A percentile compares a stretch with the other conserved stretches of the same genome.
Evolutionary conservation across 208 protist genomes (phyloP).

Genomic region (Phytomonas sp.): DNA sequence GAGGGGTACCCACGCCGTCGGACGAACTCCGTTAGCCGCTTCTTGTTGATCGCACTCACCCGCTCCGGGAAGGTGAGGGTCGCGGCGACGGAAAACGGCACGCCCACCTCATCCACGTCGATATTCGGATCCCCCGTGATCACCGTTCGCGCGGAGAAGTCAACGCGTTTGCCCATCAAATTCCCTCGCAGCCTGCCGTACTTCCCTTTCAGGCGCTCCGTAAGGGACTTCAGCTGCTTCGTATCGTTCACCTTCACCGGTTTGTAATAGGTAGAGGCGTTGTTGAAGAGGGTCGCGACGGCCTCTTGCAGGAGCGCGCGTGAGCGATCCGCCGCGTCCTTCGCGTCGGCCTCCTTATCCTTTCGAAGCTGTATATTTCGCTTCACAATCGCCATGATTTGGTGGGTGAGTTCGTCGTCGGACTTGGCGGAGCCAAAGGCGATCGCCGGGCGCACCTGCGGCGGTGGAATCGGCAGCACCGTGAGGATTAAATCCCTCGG

Average conservation of each 20-base stretch:
- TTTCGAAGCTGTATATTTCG: conserved; percentile 89
- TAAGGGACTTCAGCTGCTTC: conserved; percentile 96
- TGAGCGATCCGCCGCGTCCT: conserved; percentile 83
- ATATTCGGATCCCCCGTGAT: conserved; percentile 98
- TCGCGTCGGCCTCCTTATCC: conserved; percentile 81
- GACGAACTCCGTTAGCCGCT: conserved; percentile 93
- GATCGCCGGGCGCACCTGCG: conserved; percentile 96
- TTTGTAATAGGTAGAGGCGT: conserved; percentile 94
- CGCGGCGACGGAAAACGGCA: conserved; percentile 97
- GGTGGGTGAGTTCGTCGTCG: conserved; percentile 98
- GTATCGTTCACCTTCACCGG: conserved; percentile 81
- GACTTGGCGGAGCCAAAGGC: conserved; percentile 73
- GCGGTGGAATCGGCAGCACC: conserved; percentile 95
- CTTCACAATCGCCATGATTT: conserved; percentile 96
- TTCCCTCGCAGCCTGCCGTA: conserved; percentile 97
- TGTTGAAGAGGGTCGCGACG: conserved; percentile 96
- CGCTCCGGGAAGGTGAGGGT: conserved; percentile 99
- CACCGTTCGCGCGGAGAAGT: conserved; percentile 99
- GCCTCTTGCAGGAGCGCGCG: conserved; percentile 94
- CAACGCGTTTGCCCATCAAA: conserved; percentile 99
- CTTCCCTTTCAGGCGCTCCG: conserved; percentile 98
- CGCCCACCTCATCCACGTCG: conserved; percentile 97
- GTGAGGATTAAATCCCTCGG: conserved; percentile 92
- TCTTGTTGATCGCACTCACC: conserved; percentile 97
- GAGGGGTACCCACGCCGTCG: conserved; percentile 92